A percentile compares a stretch with the other conserved stretches of the same genome.
These are phyloP conservation scores for Triangularia verruculosa DNA, from an alignment of 2,329 filamentous ascomycete genomes.

Conservation along the genomic window DNA sequence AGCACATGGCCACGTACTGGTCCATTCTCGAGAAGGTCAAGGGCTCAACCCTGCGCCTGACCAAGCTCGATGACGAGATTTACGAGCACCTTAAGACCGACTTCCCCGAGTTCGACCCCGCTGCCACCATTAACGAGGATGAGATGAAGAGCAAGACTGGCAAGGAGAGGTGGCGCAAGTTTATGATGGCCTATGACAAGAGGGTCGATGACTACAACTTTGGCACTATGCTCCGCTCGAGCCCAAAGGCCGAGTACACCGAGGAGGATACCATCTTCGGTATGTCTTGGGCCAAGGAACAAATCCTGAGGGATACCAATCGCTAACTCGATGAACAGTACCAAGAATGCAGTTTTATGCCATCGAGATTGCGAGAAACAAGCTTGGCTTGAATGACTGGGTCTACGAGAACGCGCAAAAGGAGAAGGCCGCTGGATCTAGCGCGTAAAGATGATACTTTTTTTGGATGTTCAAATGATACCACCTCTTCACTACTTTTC, in stretches of 20 bases:
- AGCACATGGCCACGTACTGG: constrained; percentile 98
- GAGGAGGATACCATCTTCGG: constrained; percentile 90
- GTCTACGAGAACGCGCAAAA: constrained; percentile 80
- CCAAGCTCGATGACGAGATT: constrained; percentile 94
- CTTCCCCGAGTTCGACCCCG: constrained; percentile 90
- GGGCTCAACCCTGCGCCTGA: constrained; percentile 85
- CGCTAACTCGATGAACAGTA: constrained; percentile 35
- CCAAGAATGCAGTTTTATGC: constrained; percentile 58
- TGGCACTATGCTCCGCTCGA: constrained; percentile 84
- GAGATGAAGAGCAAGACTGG: constrained; percentile 96
- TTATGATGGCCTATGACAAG: constrained; percentile 92
- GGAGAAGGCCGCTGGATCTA: constrained; percentile 43
- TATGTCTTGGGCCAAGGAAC: constrained; percentile 33
- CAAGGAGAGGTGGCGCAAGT: constrained; percentile 92
- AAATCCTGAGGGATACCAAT: constrained; percentile 9
- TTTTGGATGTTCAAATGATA: no score
- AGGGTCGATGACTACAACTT: constrained; percentile 98
- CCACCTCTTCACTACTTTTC: not conserved
- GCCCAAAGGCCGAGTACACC: constrained; percentile 78
- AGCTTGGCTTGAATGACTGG: constrained; percentile 91
- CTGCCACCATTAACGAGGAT: constrained; percentile 78
- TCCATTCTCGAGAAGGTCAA: constrained; percentile 85
- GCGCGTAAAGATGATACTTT: constrained; percentile 11
- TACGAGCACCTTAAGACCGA: constrained; percentile 80
- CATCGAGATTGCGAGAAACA: constrained; percentile 65